Percentiles rank a stretch among this genome's conserved stretches.
Evolutionary conservation across 129 eudicot species (phyloP).

Genomic region (Rutidosis leptorrhynchoides): DNA sequence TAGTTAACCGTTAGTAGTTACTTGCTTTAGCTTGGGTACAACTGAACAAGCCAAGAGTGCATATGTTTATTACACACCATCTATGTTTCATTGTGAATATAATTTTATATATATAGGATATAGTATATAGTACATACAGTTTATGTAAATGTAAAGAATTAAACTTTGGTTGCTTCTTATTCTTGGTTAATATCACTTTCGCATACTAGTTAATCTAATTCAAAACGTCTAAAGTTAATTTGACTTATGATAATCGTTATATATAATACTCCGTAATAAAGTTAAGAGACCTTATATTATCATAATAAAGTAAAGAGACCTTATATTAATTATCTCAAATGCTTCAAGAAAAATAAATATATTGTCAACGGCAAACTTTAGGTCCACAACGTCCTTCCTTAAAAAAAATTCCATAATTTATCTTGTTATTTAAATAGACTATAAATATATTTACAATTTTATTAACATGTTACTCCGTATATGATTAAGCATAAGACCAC

Average conservation of each 20-base stretch:
- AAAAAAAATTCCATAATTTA: background rate
- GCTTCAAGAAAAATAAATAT: too few relatives aligned
- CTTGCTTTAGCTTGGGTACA: constrained; percentile 23
- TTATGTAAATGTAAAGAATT: constrained; percentile 4
- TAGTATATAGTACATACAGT: too few relatives aligned
- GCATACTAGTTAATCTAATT: background rate
- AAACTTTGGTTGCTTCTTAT: background rate
- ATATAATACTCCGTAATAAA: too few relatives aligned
- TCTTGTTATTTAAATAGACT: background rate
- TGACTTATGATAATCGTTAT: too few relatives aligned
- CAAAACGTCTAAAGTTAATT: too few relatives aligned
- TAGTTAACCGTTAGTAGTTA: constrained; percentile 14
- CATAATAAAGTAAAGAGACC: too few relatives aligned
- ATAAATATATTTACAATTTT: background rate
- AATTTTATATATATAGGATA: constrained; percentile 17
- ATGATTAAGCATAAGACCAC: too few relatives aligned
- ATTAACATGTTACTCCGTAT: background rate
- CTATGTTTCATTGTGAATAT: constrained; percentile 24
- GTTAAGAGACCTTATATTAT: too few relatives aligned
- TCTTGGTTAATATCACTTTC: background rate
- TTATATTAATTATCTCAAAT: too few relatives aligned
- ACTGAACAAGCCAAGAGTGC: constrained; percentile 25
- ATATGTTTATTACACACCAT: constrained; percentile 21
- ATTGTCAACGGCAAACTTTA: too few relatives aligned
- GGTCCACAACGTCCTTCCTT: background rate